These are phyloP conservation scores for Bruguiera parviflora DNA, from an alignment of 345 rosid genomes.

Conservation along the genomic window DNA sequence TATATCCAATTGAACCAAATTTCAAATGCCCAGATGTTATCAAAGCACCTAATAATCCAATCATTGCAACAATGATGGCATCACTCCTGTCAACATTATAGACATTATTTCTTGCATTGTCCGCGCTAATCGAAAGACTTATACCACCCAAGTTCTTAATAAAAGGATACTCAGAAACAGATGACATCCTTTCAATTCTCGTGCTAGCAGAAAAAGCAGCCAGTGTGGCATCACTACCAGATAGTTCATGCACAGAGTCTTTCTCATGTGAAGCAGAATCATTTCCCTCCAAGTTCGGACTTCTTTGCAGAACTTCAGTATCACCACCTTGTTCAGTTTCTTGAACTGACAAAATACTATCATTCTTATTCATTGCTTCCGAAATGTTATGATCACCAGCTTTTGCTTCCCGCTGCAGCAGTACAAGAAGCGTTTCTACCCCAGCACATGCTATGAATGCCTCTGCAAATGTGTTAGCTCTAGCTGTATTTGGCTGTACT, in stretches of 20 bases:
- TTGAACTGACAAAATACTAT: slow-evolving; percentile 33
- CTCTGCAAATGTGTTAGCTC: slow-evolving; percentile 75
- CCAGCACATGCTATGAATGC: slow-evolving; percentile 85
- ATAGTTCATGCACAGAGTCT: slow-evolving; percentile 34
- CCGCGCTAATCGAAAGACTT: slow-evolving; percentile 87
- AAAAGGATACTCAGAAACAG: slow-evolving; percentile 57
- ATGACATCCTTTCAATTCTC: slow-evolving; percentile 51
- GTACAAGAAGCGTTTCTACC: slow-evolving; percentile 92
- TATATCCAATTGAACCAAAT: slow-evolving; percentile 48
- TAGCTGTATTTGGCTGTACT: slow-evolving; percentile 83
- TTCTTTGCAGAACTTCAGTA: slow-evolving; percentile 31
- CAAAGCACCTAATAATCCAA: slow-evolving; percentile 84
- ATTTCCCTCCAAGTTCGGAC: slow-evolving; percentile 35
- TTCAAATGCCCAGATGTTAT: slow-evolving; percentile 74
- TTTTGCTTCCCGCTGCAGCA: slow-evolving; percentile 93
- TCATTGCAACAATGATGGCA: slow-evolving; percentile 86
- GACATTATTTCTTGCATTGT: slow-evolving; percentile 91
- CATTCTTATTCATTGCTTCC: slow-evolving; percentile 35
- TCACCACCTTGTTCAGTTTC: slow-evolving; percentile 38
- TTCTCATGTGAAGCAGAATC: slow-evolving; percentile 38
- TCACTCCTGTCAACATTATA: slow-evolving; percentile 83
- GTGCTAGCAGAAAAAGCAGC: slow-evolving; percentile 36
- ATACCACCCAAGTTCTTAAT: slow-evolving; percentile 83
- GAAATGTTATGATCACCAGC: slow-evolving; percentile 54
- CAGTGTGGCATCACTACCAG: slow-evolving; percentile 30